phyloP scores from a whole-genome alignment of 2,329 filamentous ascomycete genomes.

The Thielaviopsis ethacetica region DNA sequence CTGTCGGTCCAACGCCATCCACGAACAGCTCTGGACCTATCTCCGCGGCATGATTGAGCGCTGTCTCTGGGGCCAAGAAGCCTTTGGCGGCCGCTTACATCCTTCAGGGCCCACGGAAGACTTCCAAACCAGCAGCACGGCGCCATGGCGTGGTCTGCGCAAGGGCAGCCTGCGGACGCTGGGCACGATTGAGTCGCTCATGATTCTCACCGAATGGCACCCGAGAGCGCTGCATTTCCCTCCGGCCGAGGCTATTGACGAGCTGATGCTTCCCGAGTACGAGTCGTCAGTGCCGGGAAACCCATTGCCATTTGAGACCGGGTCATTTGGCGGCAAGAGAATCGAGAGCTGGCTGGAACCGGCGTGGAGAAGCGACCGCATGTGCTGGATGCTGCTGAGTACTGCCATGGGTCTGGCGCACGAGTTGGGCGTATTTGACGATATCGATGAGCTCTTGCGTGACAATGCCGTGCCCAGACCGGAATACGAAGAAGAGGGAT shows the following conservation, averaged over 20 bases:
- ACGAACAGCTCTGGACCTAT: constrained; percentile 90
- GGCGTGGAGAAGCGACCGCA: constrained; percentile 82
- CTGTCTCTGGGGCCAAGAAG: constrained; percentile 89
- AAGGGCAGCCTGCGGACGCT: constrained; percentile 74
- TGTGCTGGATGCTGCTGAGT: constrained; percentile 96
- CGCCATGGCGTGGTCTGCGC: constrained; percentile 51
- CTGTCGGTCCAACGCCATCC: constrained; percentile 78
- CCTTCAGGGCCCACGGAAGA: constrained; percentile 38
- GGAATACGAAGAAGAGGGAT: constrained; percentile 58
- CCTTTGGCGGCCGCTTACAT: constrained; percentile 44
- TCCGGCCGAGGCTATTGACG: constrained; percentile 56
- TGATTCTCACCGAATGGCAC: constrained; percentile 95
- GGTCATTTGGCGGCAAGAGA: constrained; percentile 53
- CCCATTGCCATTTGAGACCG: constrained; percentile 15
- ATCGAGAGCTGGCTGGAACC: constrained; percentile 96
- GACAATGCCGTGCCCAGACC: constrained; percentile 42
- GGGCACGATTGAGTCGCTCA: constrained; percentile 83
- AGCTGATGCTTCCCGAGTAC: constrained; percentile 47
- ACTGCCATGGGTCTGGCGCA: constrained; percentile 81
- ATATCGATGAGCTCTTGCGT: constrained; percentile 56
- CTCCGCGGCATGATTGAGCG: constrained; percentile 89
- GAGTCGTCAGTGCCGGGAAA: constrained; percentile 31
- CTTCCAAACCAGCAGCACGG: constrained; percentile 47
- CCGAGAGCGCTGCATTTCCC: constrained; percentile 89
- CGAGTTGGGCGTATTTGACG: constrained; percentile 89